A percentile compares a stretch with the other conserved stretches of the same genome.
phyloP scores from a whole-genome alignment of 441 rosid genomes.

The Pelargonium citronellum region DNA sequence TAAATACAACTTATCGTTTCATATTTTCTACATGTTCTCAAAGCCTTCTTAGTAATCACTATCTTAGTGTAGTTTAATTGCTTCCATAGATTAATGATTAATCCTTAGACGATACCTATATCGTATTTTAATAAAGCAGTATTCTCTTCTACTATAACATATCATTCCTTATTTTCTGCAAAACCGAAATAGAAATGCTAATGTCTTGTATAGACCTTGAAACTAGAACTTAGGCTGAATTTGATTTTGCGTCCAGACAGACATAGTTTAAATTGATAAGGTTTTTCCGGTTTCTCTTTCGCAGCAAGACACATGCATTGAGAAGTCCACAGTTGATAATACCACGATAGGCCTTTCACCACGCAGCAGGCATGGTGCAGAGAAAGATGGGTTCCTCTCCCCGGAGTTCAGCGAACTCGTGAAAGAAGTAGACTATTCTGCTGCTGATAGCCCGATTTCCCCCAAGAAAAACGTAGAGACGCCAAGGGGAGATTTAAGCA shows the following conservation, averaged over 20 bases:
- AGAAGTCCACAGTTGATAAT: constrained; percentile 27
- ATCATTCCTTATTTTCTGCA: too few relatives aligned
- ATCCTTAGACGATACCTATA: too few relatives aligned
- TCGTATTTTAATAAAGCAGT: too few relatives aligned
- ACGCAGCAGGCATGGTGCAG: constrained; percentile 26
- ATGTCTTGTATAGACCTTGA: too few relatives aligned
- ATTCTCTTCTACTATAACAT: too few relatives aligned
- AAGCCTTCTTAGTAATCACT: too few relatives aligned
- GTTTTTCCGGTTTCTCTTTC: constrained; percentile 1
- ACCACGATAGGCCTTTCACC: constrained; percentile 32
- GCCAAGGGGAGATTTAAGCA: constrained; percentile 30
- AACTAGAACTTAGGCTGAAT: too few relatives aligned
- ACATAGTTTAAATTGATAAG: neutral
- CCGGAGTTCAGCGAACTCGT: constrained; percentile 49
- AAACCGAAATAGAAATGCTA: too few relatives aligned
- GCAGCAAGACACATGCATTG: constrained; percentile 33
- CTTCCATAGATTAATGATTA: too few relatives aligned
- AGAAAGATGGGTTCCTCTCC: constrained; percentile 44
- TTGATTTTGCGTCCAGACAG: neutral
- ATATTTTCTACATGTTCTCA: too few relatives aligned
- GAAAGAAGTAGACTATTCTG: constrained; percentile 34
- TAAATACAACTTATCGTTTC: too few relatives aligned
- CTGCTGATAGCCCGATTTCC: constrained; percentile 19
- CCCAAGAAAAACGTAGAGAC: constrained; percentile 30
- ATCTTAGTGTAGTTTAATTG: too few relatives aligned